phyloP scores from a whole-genome alignment of 208 protist species.

The Porcisia hertigi region DNA sequence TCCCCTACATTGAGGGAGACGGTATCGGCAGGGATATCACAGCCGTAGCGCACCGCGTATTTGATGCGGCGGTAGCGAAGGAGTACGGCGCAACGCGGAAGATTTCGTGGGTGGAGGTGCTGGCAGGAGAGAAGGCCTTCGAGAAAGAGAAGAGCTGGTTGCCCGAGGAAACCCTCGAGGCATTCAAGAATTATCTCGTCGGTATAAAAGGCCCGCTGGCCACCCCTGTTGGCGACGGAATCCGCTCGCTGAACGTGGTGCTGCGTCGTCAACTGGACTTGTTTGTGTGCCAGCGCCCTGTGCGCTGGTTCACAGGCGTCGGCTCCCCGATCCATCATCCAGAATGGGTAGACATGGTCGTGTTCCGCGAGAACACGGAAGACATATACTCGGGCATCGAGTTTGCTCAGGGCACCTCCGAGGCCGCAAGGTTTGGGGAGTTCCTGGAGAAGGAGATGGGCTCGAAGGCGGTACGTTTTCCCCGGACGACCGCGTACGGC shows the following conservation, averaged over 20 bases:
- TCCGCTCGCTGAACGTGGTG: slow-evolving; percentile 57
- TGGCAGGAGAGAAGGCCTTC: slow-evolving; percentile 43
- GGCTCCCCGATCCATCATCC: slow-evolving; percentile 43
- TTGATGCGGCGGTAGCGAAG: slow-evolving; percentile 45
- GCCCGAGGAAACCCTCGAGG: slow-evolving; percentile 42
- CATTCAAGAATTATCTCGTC: slow-evolving; percentile 35
- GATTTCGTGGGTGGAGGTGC: slow-evolving; percentile 48
- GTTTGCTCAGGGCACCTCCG: slow-evolving; percentile 42
- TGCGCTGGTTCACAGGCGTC: slow-evolving; percentile 50
- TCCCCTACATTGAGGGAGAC: slow-evolving; percentile 58
- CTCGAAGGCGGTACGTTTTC: slow-evolving; percentile 47
- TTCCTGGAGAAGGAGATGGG: slow-evolving; percentile 43
- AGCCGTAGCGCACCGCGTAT: slow-evolving; percentile 27
- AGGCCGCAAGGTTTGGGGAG: slow-evolving; percentile 30
- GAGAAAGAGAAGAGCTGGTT: slow-evolving; percentile 27
- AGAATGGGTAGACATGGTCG: slow-evolving; percentile 58
- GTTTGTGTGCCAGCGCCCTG: slow-evolving; percentile 52
- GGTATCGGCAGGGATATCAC: slow-evolving; percentile 54
- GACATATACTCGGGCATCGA: slow-evolving; percentile 64
- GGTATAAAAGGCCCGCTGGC: slow-evolving; percentile 48
- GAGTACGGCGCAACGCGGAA: slow-evolving; percentile 36
- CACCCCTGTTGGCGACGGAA: slow-evolving; percentile 51
- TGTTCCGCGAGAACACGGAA: slow-evolving; percentile 65
- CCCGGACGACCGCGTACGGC: slow-evolving; percentile 39
- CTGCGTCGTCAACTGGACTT: slow-evolving; percentile 51